Percentiles rank a stretch among this genome's conserved stretches.
These are phyloP conservation scores for Ustilago cynodontis DNA, from an alignment of 1,284 basidiomycete genomes.

Conservation along the genomic window DNA sequence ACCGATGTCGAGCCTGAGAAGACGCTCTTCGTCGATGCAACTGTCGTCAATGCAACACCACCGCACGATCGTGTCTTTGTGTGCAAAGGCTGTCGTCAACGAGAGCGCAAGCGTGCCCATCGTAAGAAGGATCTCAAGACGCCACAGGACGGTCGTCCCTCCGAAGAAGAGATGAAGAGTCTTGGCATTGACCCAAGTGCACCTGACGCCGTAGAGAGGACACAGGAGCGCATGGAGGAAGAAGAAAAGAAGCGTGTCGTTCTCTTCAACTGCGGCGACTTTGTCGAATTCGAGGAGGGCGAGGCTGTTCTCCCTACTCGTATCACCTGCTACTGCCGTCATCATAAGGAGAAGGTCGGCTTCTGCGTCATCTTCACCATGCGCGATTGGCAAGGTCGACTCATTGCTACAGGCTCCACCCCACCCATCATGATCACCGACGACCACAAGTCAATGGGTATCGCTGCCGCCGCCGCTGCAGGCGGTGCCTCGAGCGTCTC, in stretches of 20 bases:
- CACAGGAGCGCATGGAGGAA: constrained; percentile 58
- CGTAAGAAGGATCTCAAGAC: constrained; percentile 61
- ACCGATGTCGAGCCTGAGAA: constrained; percentile 65
- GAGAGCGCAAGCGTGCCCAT: constrained; percentile 71
- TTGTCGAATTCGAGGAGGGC: constrained; percentile 89
- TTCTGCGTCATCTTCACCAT: constrained; percentile 92
- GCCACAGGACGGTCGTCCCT: constrained; percentile 44
- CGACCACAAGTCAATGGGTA: constrained; percentile 83
- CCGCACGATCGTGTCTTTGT: constrained; percentile 80
- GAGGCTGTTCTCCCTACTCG: constrained; percentile 90
- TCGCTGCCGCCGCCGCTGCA: constrained; percentile 68
- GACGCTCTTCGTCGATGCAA: constrained; percentile 68
- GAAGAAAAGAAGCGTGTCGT: constrained; percentile 69
- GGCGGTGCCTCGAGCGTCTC: constrained; percentile 29
- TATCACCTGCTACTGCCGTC: constrained; percentile 98
- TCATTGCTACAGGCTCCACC: constrained; percentile 86
- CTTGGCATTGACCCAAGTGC: constrained; percentile 59
- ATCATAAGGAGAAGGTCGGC: constrained; percentile 96
- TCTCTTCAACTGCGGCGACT: constrained; percentile 90
- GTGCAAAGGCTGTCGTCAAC: constrained; percentile 77
- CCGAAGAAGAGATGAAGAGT: constrained; percentile 63
- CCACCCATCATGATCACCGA: constrained; percentile 95
- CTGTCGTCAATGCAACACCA: constrained; percentile 75
- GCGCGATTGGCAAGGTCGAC: constrained; percentile 81
- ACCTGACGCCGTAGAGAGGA: constrained; percentile 56